These are phyloP conservation scores for Phytophthora syringae DNA, from an alignment of 352 stramenopile genomes.

Conservation along the genomic window DNA sequence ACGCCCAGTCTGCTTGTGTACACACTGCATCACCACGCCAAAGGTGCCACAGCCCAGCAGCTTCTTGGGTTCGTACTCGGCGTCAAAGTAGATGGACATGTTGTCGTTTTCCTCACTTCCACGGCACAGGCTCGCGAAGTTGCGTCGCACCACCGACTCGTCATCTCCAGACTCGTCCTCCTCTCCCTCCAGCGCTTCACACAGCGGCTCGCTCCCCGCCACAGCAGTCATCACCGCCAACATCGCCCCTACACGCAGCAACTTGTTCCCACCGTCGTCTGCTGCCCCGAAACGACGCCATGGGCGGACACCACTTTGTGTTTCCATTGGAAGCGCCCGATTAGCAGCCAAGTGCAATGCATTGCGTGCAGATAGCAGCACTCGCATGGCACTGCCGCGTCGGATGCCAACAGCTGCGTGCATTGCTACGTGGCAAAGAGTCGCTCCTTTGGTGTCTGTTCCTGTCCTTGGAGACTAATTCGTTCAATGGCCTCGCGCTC, in stretches of 20 bases:
- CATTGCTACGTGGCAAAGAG: slow-evolving; percentile 7
- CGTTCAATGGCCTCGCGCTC: slow-evolving; percentile 4
- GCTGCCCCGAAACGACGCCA: slow-evolving; percentile 1
- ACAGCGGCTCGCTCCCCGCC: slow-evolving; percentile 11
- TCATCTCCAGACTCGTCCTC: not conserved
- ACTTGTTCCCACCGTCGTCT: not conserved
- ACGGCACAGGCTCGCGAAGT: slow-evolving; percentile 14
- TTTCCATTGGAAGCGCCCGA: not conserved
- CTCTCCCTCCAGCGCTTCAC: slow-evolving; percentile 22
- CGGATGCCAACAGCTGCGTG: slow-evolving; percentile 4
- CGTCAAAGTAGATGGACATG: slow-evolving; percentile 62
- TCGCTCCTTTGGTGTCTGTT: not conserved
- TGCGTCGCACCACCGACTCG: slow-evolving; percentile 1
- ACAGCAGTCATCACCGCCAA: slow-evolving; percentile 2
- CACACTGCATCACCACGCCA: slow-evolving; percentile 87
- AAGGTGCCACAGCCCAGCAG: slow-evolving; percentile 76
- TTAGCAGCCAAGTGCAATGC: slow-evolving; percentile 8
- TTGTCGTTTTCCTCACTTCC: slow-evolving; percentile 8
- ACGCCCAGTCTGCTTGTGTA: slow-evolving; percentile 63
- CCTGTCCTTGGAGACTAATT: not conserved
- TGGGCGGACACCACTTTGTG: not conserved
- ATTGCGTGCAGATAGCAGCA: slow-evolving; percentile 11
- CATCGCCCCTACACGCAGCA: slow-evolving; percentile 2
- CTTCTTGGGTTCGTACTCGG: slow-evolving; percentile 67
- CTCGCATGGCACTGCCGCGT: slow-evolving; percentile 7